Percentiles rank a stretch among this genome's conserved stretches.
Conservation (phyloP, 805 yeast species). For the Wickerhamiella dianesei region DNA sequence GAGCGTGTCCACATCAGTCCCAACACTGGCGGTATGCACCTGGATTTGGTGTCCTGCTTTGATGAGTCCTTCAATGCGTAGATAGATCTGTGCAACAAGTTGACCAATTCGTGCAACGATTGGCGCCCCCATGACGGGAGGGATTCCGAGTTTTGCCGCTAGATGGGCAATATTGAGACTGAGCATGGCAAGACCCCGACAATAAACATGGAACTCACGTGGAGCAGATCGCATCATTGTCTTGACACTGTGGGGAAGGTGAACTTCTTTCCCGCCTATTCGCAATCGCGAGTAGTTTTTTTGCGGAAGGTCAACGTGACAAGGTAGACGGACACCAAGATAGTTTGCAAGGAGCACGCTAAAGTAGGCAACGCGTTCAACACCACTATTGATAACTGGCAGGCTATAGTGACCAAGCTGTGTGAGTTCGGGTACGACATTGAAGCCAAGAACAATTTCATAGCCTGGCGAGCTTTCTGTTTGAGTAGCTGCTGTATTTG, state of each 20-base stretch:
- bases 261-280: constrained; percentile 13
- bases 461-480: constrained; percentile 10
- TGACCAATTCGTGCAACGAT: constrained; percentile 19
- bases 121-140: constrained; percentile 10
- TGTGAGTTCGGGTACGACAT: constrained; percentile 22
- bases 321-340: constrained; percentile 23
- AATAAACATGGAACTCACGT: constrained; percentile 21
- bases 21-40: constrained; percentile 13
- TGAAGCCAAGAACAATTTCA: constrained; percentile 23
- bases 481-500: background rate
- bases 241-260: constrained; percentile 17
- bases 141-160: constrained; percentile 20
- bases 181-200: constrained; percentile 25
- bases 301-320: constrained; percentile 21
- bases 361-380: constrained; percentile 25
- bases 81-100: constrained; percentile 23
- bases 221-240: constrained; percentile 22
- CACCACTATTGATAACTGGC: constrained; percentile 21
- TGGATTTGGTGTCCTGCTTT: constrained; percentile 16
- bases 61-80: constrained; percentile 16
- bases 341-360: constrained; percentile 22
- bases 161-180: constrained; percentile 20
- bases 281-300: constrained; percentile 16
- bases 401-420: constrained; percentile 21
- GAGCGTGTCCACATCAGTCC: constrained; percentile 16